Base-by-base conservation (phyloP, 2,329 filamentous ascomycete species). In the Fusarium torreyae region DNA sequence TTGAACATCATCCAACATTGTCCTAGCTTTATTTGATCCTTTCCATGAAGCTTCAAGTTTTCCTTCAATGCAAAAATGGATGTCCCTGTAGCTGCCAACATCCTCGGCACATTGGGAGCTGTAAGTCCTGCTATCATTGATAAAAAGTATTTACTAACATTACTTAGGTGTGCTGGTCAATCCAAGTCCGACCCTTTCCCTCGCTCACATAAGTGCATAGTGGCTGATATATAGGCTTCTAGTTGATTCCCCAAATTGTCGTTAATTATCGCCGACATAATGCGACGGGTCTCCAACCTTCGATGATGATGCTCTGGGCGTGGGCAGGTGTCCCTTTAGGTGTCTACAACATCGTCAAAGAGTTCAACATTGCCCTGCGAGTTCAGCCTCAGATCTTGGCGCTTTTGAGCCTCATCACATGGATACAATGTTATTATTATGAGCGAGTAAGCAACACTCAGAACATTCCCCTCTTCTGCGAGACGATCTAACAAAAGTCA, bases 241-340 rank as follows among this genome's bases (percentile, higher is more conserved):
- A 92, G 85, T 81, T 92, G 26, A 85, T 92, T 26, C 90, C 91
- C 0, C 91, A 93, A 75, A 91, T 92, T 49, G 76, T 89, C 34
- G 86, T 91, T 72, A 93, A 93, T 72, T 88, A 90, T 71, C 84
- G 86, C 6, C 83, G 90, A 2, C 89, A 92, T 75, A 84, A 91
- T 80, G 89, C 89, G 2, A 86, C 82, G 1, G 90, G 90, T 1
- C 81, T 92, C 0, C 89, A 92, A 50, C 85, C 87, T 0, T 87
- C 88, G 0, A 92, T 92, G 90, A 92, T 92, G 89, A 85, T 92
- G 75, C 82, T 92, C 3, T 92, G 90, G 85, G 88, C 89, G 0
- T 87, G 84, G 80, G 90, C 90, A 2, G 90, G 90, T 0, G 87
- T 92, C 0, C 90, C 90, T 1, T 81, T 92, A 0, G 91, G 90